Conservation (phyloP, 495 filamentous ascomycete genomes). For the Tirmania nivea region DNA sequence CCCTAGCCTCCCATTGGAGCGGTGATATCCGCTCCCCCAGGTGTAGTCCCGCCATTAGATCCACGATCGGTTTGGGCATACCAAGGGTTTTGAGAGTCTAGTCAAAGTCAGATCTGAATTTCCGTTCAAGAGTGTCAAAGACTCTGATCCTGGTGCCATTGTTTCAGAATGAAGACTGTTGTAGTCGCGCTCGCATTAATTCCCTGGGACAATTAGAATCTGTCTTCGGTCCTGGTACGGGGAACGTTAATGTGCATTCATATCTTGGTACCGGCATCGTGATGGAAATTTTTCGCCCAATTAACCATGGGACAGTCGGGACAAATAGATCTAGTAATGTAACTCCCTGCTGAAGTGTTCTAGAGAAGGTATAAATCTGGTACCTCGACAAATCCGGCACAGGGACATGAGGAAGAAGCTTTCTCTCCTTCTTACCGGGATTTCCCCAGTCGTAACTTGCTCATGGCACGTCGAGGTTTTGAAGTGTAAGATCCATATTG, state of each 20-base stretch:
- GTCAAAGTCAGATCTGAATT: background rate
- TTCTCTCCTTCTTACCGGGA: background rate
- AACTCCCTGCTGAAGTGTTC: background rate
- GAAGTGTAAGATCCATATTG: background rate
- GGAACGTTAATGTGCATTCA: background rate
- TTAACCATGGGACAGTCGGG: background rate
- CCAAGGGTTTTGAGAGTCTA: background rate
- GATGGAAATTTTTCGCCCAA: background rate
- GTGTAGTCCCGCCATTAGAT: background rate
- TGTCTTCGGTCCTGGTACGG: background rate
- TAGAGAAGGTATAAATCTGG: background rate
- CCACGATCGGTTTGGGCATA: background rate
- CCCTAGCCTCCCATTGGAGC: background rate
- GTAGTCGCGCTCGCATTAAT: background rate
- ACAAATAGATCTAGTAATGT: background rate
- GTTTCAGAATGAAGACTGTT: background rate
- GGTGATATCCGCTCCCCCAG: background rate
- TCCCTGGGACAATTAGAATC: background rate
- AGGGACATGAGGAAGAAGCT: background rate
- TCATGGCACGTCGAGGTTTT: background rate
- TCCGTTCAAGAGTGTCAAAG: background rate
- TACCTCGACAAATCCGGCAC: background rate
- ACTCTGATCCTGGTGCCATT: background rate
- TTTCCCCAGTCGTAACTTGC: background rate
- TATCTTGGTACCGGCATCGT: background rate